Evolutionary conservation across 495 filamentous ascomycete genomes (phyloP).

Genomic region (Rostrohypoxylon terebratum): DNA sequence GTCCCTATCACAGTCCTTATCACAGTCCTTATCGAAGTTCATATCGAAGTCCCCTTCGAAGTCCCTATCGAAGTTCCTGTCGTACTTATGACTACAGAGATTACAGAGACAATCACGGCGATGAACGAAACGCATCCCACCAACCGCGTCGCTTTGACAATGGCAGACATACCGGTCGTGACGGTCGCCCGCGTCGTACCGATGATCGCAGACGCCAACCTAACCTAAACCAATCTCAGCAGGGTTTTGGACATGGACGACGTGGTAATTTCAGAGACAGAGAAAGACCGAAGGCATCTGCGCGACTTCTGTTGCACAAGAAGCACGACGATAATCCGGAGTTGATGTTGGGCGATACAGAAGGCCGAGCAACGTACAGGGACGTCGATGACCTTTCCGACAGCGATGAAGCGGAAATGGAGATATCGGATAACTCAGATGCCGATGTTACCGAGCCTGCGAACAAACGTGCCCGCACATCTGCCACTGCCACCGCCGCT

Average conservation of each 20-base stretch:
- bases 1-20: no score
- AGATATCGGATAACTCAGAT: slow-evolving; percentile 64
- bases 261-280: neutral
- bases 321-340: slow-evolving; percentile 50
- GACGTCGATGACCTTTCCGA: slow-evolving; percentile 73
- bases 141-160: slow-evolving; percentile 31
- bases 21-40: no score
- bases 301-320: slow-evolving; percentile 56
- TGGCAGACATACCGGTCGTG: slow-evolving; percentile 10
- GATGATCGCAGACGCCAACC: slow-evolving; percentile 33
- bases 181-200: slow-evolving; percentile 29
- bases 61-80: neutral
- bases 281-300: slow-evolving; percentile 44
- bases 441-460: slow-evolving; percentile 63
- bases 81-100: slow-evolving; percentile 15
- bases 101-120: slow-evolving; percentile 17
- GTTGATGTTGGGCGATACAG: slow-evolving; percentile 53
- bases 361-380: slow-evolving; percentile 56
- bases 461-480: slow-evolving; percentile 59
- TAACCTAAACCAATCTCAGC: slow-evolving; percentile 8
- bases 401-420: slow-evolving; percentile 80
- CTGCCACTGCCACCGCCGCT: slow-evolving; percentile 45
- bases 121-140: slow-evolving; percentile 22
- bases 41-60: no score
- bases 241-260: neutral